phyloP scores from a whole-genome alignment of 2,329 filamentous ascomycete species.

The Ophiocordyceps australis region DNA sequence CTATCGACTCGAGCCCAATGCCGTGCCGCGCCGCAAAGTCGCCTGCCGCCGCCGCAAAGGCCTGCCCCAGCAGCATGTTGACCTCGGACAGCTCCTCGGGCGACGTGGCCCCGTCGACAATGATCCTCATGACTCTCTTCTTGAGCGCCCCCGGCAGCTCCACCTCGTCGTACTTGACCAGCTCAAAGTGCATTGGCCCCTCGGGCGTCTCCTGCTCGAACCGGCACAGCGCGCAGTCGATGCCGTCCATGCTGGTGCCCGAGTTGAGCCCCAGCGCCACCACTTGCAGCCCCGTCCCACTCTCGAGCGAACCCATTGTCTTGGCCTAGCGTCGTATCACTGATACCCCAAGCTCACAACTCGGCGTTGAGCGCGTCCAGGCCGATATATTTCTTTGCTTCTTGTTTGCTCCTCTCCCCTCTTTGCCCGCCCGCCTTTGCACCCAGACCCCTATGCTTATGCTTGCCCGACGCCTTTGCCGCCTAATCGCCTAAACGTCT shows the following conservation, averaged over 20 bases:
- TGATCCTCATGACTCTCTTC: slow-evolving; percentile 36
- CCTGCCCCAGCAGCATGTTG: slow-evolving; percentile 37
- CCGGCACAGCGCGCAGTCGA: slow-evolving; percentile 38
- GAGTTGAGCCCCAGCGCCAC: slow-evolving; percentile 31
- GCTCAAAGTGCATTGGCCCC: slow-evolving; percentile 33
- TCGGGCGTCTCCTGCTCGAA: slow-evolving; percentile 33
- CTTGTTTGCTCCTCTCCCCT: too few relatives aligned
- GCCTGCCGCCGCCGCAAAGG: slow-evolving; percentile 31
- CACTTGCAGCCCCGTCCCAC: slow-evolving; percentile 20
- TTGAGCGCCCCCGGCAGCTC: slow-evolving; percentile 33
- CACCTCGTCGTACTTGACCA: slow-evolving; percentile 39
- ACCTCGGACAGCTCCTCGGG: slow-evolving; percentile 34
- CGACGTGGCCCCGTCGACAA: slow-evolving; percentile 32
- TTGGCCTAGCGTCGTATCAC: too few relatives aligned
- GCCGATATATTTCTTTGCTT: too few relatives aligned
- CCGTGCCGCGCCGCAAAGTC: slow-evolving; percentile 25
- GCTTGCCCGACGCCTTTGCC: too few relatives aligned
- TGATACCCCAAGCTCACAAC: too few relatives aligned
- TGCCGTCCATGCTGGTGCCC: slow-evolving; percentile 34
- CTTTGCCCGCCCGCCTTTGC: too few relatives aligned
- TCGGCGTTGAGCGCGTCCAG: slow-evolving; percentile 1
- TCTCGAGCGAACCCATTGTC: too few relatives aligned
- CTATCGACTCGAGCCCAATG: slow-evolving; percentile 24
- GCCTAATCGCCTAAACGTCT: too few relatives aligned
- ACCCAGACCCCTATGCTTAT: too few relatives aligned